Percentiles rank a stretch among this genome's conserved stretches.
phyloP scores from a whole-genome alignment of 2,329 filamentous ascomycete species.

The Ophiostoma himal-ulmi region DNA sequence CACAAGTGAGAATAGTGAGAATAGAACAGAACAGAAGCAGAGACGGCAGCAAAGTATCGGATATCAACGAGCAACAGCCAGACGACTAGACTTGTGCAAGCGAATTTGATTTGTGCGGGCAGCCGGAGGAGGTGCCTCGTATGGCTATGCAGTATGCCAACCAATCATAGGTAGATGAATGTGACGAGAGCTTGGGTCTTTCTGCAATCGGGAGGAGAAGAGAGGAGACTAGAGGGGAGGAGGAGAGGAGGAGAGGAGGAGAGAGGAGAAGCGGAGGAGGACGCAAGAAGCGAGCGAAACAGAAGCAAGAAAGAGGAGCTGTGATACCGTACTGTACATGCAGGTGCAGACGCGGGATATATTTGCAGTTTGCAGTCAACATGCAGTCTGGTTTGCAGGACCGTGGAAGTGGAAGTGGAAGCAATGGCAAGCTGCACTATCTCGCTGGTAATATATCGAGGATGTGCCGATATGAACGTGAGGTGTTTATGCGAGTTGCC shows the following conservation, averaged over 20 bases:
- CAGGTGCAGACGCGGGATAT: conserved; percentile 8
- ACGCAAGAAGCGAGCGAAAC: background rate
- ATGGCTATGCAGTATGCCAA: background rate
- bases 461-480: background rate
- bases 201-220: background rate
- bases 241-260: background rate
- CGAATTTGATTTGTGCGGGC: conserved; percentile 6
- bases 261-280: background rate
- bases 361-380: background rate
- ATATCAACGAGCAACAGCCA: background rate
- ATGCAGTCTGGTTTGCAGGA: background rate
- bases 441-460: background rate
- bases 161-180: background rate
- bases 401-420: background rate
- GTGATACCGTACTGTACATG: background rate
- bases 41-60: background rate
- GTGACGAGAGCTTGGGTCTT: background rate
- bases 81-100: background rate
- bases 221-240: background rate
- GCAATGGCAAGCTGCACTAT: conserved; percentile 9
- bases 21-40: background rate
- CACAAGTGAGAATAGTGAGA: background rate
- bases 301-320: conserved; percentile 2
- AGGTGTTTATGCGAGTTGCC: conserved; percentile 4
- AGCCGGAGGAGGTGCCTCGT: conserved; percentile 1